These are phyloP conservation scores for Ophiosphaerella korrae DNA, from an alignment of 2,329 filamentous ascomycete genomes.

Conservation along the genomic window DNA sequence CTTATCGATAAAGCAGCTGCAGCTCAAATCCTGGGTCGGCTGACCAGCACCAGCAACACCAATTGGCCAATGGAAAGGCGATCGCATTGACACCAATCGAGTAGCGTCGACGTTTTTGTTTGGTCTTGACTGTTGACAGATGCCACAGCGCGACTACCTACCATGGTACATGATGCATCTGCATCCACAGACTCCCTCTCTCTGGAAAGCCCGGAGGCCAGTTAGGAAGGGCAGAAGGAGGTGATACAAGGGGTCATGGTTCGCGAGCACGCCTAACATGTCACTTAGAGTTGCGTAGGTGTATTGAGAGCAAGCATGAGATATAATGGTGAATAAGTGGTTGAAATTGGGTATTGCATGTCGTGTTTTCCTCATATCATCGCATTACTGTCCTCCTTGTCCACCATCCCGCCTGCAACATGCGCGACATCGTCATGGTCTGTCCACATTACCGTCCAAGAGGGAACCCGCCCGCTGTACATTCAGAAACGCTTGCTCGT, in stretches of 20 bases:
- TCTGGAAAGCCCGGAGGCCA: too few species aligned
- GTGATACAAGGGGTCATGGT: too few species aligned
- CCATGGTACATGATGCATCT: neutral
- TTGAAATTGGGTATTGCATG: conserved; percentile 41
- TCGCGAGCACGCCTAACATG: too few species aligned
- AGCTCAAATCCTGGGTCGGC: conserved; percentile 16
- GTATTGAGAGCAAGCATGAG: neutral
- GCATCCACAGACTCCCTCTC: too few species aligned
- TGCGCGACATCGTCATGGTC: conserved; percentile 17
- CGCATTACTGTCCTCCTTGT: conserved; percentile 39
- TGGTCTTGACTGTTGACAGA: neutral
- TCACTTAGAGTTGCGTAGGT: too few species aligned
- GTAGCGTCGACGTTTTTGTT: conserved; percentile 1
- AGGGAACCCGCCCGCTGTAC: conserved; percentile 33
- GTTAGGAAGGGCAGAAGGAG: too few species aligned
- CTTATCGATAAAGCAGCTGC: conserved; percentile 34
- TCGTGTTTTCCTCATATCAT: conserved; percentile 41
- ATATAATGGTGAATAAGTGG: conserved; percentile 16
- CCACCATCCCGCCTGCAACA: conserved; percentile 15
- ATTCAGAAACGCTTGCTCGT: conserved; percentile 11
- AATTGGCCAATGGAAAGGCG: conserved; percentile 28
- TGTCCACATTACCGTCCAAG: conserved; percentile 32
- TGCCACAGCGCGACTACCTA: neutral
- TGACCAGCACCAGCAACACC: conserved; percentile 28
- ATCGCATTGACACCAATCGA: neutral